Conservation (phyloP, 2,329 filamentous ascomycete species). For the Cladosporium oxysporum region DNA sequence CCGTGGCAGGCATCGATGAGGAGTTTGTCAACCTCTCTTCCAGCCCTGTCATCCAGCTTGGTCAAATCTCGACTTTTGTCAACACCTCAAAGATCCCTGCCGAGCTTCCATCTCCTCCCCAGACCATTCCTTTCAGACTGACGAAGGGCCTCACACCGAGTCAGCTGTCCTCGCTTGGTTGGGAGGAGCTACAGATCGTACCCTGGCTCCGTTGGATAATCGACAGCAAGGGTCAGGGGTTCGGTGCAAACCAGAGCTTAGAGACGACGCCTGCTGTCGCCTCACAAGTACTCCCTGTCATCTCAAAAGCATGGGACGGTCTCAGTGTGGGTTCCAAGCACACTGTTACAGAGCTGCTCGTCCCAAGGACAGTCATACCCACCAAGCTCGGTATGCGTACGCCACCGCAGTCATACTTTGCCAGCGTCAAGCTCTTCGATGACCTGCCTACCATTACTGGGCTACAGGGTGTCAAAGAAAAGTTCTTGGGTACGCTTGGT, state of each 20-base stretch:
- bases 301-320: slow-evolving; percentile 91
- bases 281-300: slow-evolving; percentile 70
- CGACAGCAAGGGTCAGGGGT: slow-evolving; percentile 62
- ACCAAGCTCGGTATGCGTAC: slow-evolving; percentile 88
- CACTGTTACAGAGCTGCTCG: slow-evolving; percentile 65
- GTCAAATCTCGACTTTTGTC: slow-evolving; percentile 72
- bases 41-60: slow-evolving; percentile 74
- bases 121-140: slow-evolving; percentile 81
- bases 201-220: slow-evolving; percentile 83
- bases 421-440: slow-evolving; percentile 90
- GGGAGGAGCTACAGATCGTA: slow-evolving; percentile 80
- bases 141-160: slow-evolving; percentile 67
- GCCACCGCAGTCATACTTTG: slow-evolving; percentile 85
- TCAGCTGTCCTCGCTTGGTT: slow-evolving; percentile 79
- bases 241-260: slow-evolving; percentile 67
- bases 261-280: slow-evolving; percentile 73
- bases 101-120: slow-evolving; percentile 76
- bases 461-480: slow-evolving; percentile 82
- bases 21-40: slow-evolving; percentile 55
- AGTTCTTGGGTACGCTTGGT: slow-evolving; percentile 78
- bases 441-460: slow-evolving; percentile 81
- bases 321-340: slow-evolving; percentile 67
- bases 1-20: slow-evolving; percentile 66
- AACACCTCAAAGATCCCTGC: slow-evolving; percentile 76
- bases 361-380: slow-evolving; percentile 74